Evolutionary conservation across 441 rosid species (phyloP), one percentile per base, ranked within the genome.

Genomic region (Codiaeum variegatum): DNA sequence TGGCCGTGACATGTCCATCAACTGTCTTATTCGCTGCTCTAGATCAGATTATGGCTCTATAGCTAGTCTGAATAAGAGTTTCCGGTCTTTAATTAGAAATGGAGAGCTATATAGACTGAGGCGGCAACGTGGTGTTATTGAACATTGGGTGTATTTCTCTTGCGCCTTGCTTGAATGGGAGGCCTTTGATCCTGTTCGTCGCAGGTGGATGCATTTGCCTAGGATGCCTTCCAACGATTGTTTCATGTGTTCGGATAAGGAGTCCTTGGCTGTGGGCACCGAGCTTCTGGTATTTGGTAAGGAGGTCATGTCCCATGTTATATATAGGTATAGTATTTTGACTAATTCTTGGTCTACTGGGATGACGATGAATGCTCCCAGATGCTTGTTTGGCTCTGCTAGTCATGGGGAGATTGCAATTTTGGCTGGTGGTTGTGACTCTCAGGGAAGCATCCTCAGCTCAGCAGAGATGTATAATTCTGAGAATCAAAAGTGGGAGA

Each of bases 301-400:
- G 87, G 94, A 86, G 62, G 85, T 74, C 32, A 79, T 73, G 51
- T 73, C 90, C 66, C 87, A 92, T 76, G 94, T 91, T 38, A 91
- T 93, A 73, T 90, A 87, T 80, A 90, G 90, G 76, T 94, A 94
- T 79, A 92, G 97, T 76, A 78, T 94, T 34, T 74, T 94, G 75
- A 87, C 93, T 21, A 92, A 92, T 75, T 88, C 94, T 5, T 94
- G 98, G 98, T 81, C 92, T 71, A 75, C 85, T 46, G 97, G 95
- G 65, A 86, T 84, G 87, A 74, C 56, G 19, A 90, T 94, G 98
- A 89, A 89, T 80, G 80, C 86, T 66, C 95, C 98, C 0, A 85
- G 97, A 80, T 94, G 97, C 83, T 85, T 94, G 81, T 94, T 94
- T 72, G 98, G 97, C 19, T 94, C 98, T 18, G 98, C 97, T n/a